Evolutionary conservation across 2,329 filamentous ascomycete species (phyloP), one percentile per base, ranked within the genome.

Genomic region (Penicillium sp.): DNA sequence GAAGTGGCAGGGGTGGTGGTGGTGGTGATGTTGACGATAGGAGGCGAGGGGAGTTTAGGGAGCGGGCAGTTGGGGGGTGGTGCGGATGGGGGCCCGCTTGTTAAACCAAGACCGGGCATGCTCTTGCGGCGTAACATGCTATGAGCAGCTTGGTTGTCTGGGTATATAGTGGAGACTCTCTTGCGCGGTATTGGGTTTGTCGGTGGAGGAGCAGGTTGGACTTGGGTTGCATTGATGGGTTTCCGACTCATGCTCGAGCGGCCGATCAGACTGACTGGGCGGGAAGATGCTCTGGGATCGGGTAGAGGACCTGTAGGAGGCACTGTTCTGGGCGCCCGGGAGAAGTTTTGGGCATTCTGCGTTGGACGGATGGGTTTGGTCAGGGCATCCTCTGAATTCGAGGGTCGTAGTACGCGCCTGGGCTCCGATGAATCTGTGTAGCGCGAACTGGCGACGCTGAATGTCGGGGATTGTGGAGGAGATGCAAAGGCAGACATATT

Each of bases 1-100:
- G 43, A 27, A 23, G 29, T n/a, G 46, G 49, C 17, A n/a, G 60
- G 42, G 6, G 42, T n/a, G 37, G 23, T 45, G 23, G 45, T 6
- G 21, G 42, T n/a, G 41, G 23, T 45, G 23, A 45, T 6, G 21
- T 62, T 54, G 5, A 62, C 42, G 12, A 62, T 59, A 0, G 67
- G 65, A 12, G 71, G 61, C 0, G 65, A 66, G 8, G 72, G 72
- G 1, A 74, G 68, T 43, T 73, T 69, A 5, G 72, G 72, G 4
- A 74, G 58, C 2, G 72, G 72, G 40, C 68, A 73, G 41, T 69
- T 72, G 4, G 72, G 72, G 35, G 72, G 72, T 40, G 72, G 72
- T 9, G 67, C 67, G 12, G 61, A 53, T 2, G 72, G 71, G 27
- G 71, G 72, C 0, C 71, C 72, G 31, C 68, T 59, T 10, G 61